Base-by-base conservation (phyloP, 305 asterid genomes). In the Lippia alba region DNA sequence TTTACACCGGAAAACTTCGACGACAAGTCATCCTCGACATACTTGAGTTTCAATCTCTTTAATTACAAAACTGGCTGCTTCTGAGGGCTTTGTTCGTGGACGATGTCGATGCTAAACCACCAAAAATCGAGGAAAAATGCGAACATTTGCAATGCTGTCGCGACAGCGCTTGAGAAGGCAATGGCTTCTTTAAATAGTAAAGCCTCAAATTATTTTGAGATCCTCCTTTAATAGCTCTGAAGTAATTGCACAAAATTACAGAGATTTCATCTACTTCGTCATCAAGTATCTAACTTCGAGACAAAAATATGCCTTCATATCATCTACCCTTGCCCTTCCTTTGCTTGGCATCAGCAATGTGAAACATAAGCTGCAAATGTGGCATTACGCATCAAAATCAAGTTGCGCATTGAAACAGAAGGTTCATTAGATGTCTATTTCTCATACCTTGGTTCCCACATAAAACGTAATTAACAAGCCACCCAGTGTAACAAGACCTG, bases 361-460 rank as follows among this genome's bases (percentile, higher is more conserved):
- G 94, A 81, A 94, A 87, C 98, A 94, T 91, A 64, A 94, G 92
- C 99, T 94, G 96, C 83, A 77, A 17, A 44, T 44, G 58, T 50
- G 46, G 74, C 12, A 74, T 74, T 20, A 71, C 2, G 55, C 15
- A 56, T 79, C 16, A 71, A 72, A 36, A 70, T 71, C 67, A 60
- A 65, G 50, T 49, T 77, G 70, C 63, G 36, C 48, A 74, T 46
- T 72, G 34, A 56, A 41, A 44, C 18, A 39, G n/a, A 65, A 62
- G 74, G 67, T 64, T 44, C 6, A 59, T 32, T 8, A 41, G 39
- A 46, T 79, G 45, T 56, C 62, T 40, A 30, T 66, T 20, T 63
- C 41, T 18, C 45, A 71, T 74, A 93, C 99, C 99, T 94, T 94
- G 24, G 97, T 91, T 66, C 97, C 99, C 58, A 94, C 82, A 41